These are phyloP conservation scores for Durio zibethinus DNA, from an alignment of 345 rosid genomes.

Conservation along the genomic window DNA sequence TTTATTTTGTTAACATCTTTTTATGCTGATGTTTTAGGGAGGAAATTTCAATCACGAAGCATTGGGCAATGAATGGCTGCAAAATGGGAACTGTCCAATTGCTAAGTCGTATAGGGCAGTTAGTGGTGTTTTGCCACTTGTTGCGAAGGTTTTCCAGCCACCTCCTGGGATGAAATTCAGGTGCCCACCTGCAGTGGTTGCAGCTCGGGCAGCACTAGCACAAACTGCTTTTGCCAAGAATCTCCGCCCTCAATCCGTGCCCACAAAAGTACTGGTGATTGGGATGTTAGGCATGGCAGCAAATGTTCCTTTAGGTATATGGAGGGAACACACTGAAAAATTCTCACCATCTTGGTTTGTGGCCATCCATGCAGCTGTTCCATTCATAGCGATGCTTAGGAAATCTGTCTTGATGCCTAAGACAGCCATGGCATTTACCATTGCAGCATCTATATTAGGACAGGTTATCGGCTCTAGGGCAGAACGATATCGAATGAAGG, in stretches of 20 bases:
- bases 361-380: conserved; percentile 95
- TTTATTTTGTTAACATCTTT: conserved; percentile 10
- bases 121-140: conserved; percentile 70
- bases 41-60: conserved; percentile 67
- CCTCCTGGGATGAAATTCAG: conserved; percentile 65
- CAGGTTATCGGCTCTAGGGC: conserved; percentile 98
- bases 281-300: conserved; percentile 96
- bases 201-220: conserved; percentile 89
- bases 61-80: conserved; percentile 78
- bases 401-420: conserved; percentile 92
- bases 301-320: conserved; percentile 84
- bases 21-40: conserved; percentile 46
- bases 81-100: conserved; percentile 86
- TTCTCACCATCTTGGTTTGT: conserved; percentile 83
- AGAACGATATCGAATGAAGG: conserved; percentile 71
- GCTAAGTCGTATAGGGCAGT: conserved; percentile 92
- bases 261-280: conserved; percentile 71
- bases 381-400: conserved; percentile 88
- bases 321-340: conserved; percentile 93
- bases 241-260: conserved; percentile 90
- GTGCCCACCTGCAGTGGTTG: conserved; percentile 81
- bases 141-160: conserved; percentile 73
- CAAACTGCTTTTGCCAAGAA: conserved; percentile 84
- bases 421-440: conserved; percentile 89
- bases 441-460: conserved; percentile 82